Percentiles rank a stretch among this genome's conserved stretches.
Evolutionary conservation across 768 basidiomycete species (phyloP).

Genomic region (Kwoniella dendrophila): DNA sequence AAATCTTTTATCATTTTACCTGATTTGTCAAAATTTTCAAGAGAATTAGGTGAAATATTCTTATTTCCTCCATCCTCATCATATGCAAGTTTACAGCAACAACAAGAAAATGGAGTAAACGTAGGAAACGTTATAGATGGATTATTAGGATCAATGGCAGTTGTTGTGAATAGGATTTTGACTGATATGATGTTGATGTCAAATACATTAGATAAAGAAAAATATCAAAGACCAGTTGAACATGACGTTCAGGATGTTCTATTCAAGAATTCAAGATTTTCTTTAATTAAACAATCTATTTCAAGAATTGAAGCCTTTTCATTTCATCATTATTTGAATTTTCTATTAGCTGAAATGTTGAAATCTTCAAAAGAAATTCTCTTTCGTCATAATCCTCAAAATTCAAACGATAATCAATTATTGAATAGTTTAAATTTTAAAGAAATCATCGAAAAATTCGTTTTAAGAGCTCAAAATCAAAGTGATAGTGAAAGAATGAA

Average conservation of each 20-base stretch:
- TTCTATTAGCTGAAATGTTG: slow-evolving; percentile 40
- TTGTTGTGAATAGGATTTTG: slow-evolving; percentile 32
- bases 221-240: slow-evolving; percentile 22
- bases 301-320: slow-evolving; percentile 33
- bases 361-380: slow-evolving; percentile 24
- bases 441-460: slow-evolving; percentile 23
- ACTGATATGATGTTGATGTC: slow-evolving; percentile 38
- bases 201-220: slow-evolving; percentile 36
- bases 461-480: slow-evolving; percentile 56
- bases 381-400: too few species aligned
- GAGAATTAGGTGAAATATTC: slow-evolving; percentile 84
- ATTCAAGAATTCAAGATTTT: slow-evolving; percentile 18
- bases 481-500: slow-evolving; percentile 69
- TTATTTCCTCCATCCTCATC: slow-evolving; percentile 62
- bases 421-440: slow-evolving; percentile 19
- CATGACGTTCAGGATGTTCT: slow-evolving; percentile 33
- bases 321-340: slow-evolving; percentile 47
- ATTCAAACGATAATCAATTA: not conserved
- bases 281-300: slow-evolving; percentile 30
- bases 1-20: slow-evolving; percentile 94
- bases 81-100: too few species aligned
- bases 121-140: too few species aligned
- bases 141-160: slow-evolving; percentile 56
- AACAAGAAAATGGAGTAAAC: too few species aligned
- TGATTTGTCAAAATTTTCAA: slow-evolving; percentile 82